These are phyloP conservation scores for Colletotrichum cereale DNA, from an alignment of 2,329 filamentous ascomycete genomes.

Conservation along the genomic window DNA sequence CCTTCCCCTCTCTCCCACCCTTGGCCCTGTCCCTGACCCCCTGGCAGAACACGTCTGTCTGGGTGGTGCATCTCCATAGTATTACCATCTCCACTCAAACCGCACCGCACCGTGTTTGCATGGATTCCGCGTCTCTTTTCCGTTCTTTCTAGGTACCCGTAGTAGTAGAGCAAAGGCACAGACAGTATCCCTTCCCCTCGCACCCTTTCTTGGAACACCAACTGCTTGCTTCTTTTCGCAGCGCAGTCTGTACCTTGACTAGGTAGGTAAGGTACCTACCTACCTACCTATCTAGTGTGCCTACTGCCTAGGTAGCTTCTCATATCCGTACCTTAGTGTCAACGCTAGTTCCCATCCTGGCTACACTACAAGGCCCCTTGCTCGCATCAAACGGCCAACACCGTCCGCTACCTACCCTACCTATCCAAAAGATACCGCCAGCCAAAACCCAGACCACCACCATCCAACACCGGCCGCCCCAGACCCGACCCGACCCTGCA, in stretches of 20 bases:
- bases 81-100: neutral
- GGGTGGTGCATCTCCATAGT: constrained; percentile 1
- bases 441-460: neutral
- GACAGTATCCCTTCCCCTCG: constrained; percentile 1
- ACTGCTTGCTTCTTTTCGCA: constrained; percentile 4
- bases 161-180: too few species aligned
- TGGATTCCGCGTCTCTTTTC: constrained; percentile 24
- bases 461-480: neutral
- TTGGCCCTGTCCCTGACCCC: constrained; percentile 6
- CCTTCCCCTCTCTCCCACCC: neutral
- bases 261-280: too few species aligned
- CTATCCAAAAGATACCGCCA: constrained; percentile 2
- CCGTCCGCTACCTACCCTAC: constrained; percentile 15
- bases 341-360: too few species aligned
- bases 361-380: constrained; percentile 4
- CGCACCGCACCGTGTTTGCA: constrained; percentile 14
- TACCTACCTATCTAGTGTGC: neutral
- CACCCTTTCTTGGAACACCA: constrained; percentile 7
- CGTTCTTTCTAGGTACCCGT: too few species aligned
- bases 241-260: neutral
- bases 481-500: constrained; percentile 1
- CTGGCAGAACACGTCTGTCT: constrained; percentile 1
- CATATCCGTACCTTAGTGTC: too few species aligned
- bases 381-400: constrained; percentile 26
- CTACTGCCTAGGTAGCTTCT: too few species aligned